Percentiles rank a stretch among this genome's conserved stretches.
These are phyloP conservation scores for Cryptococcus amylolentus DNA, from an alignment of 1,284 basidiomycete species.

Conservation along the genomic window DNA sequence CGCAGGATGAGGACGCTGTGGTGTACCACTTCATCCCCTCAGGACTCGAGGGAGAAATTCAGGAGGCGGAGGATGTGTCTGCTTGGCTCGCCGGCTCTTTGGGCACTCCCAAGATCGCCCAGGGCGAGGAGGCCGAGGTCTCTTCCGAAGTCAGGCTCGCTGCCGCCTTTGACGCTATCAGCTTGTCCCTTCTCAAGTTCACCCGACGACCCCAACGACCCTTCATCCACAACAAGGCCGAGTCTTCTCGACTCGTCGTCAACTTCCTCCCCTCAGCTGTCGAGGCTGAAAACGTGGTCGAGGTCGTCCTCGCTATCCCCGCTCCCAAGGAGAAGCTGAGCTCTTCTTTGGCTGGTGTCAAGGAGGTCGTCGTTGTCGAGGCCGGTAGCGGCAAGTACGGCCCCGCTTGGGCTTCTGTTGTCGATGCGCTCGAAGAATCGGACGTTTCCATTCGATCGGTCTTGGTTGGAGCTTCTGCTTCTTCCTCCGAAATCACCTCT, in stretches of 20 bases:
- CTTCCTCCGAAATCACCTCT: constrained; percentile 43
- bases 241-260: constrained; percentile 66
- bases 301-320: constrained; percentile 65
- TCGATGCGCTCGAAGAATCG: constrained; percentile 40
- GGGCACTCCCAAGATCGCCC: constrained; percentile 12
- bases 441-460: constrained; percentile 40
- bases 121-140: constrained; percentile 14
- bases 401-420: constrained; percentile 53
- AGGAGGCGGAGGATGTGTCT: constrained; percentile 59
- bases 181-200: constrained; percentile 61
- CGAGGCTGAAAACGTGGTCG: constrained; percentile 59
- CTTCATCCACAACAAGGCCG: constrained; percentile 39
- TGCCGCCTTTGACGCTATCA: constrained; percentile 62
- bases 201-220: constrained; percentile 63
- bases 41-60: constrained; percentile 42
- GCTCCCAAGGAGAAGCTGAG: constrained; percentile 65
- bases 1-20: constrained; percentile 58
- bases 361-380: constrained; percentile 79
- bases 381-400: constrained; percentile 81
- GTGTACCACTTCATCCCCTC: constrained; percentile 73
- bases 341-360: constrained; percentile 59
- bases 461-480: constrained; percentile 41
- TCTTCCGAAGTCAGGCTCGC: constrained; percentile 46
- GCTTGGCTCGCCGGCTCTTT: constrained; percentile 54
- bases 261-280: constrained; percentile 61